Evolutionary conservation across 1,284 basidiomycete genomes (phyloP).

Genomic region (Singerocomus rubriflavus): DNA sequence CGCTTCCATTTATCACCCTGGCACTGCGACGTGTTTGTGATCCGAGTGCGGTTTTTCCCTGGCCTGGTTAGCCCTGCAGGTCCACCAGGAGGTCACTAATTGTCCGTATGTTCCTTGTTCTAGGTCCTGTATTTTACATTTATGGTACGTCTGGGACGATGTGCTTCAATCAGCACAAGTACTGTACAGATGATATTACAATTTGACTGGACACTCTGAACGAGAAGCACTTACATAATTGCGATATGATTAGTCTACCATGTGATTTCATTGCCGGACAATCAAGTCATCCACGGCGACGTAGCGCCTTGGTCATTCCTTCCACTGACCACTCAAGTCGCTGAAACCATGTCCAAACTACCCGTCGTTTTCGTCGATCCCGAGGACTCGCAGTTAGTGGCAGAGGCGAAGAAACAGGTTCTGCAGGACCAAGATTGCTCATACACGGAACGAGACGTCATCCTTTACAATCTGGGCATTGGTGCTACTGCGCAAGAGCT

Average conservation of each 20-base stretch:
- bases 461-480: constrained; percentile 94
- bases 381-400: constrained; percentile 84
- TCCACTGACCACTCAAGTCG: not conserved
- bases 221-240: no score
- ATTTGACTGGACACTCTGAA: no score
- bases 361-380: constrained; percentile 65
- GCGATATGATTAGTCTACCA: not conserved
- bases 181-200: no score
- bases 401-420: constrained; percentile 72
- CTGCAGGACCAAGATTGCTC: constrained; percentile 59
- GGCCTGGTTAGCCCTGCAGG: no score
- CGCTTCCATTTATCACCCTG: no score
- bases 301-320: not conserved
- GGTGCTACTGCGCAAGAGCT: constrained; percentile 95
- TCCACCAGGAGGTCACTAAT: no score
- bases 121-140: no score
- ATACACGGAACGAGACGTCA: constrained; percentile 89
- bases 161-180: no score
- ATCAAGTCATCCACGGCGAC: not conserved
- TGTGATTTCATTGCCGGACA: not conserved
- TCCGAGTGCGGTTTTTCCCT: no score
- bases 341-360: constrained; percentile 29
- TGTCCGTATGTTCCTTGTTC: no score
- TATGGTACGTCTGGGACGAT: no score
- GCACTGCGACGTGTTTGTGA: no score